Conservation (phyloP, 495 filamentous ascomycete species). For the Cudoniella acicularis region DNA sequence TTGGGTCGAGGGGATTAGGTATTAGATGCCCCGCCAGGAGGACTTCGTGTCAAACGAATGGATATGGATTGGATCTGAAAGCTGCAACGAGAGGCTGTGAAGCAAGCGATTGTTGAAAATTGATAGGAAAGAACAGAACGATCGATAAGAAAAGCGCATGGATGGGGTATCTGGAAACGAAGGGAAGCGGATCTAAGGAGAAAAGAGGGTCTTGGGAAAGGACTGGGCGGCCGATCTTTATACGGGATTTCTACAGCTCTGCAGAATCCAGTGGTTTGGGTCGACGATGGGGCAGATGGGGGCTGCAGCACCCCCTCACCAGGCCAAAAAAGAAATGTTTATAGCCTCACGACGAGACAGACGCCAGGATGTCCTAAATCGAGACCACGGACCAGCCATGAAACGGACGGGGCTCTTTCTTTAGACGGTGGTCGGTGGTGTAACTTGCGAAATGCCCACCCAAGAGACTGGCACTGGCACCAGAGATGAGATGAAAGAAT, state of each 20-base stretch:
- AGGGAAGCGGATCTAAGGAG: constrained; percentile 12
- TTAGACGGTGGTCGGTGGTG: constrained; percentile 9
- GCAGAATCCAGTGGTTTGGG: constrained; percentile 3
- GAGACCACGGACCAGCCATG: constrained; percentile 15
- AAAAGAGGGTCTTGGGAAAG: constrained; percentile 1
- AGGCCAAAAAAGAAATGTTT: constrained; percentile 15
- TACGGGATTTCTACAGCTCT: constrained; percentile 16
- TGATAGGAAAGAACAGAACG: constrained; percentile 5
- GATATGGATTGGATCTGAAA: constrained; percentile 4
- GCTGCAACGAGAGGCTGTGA: constrained; percentile 12
- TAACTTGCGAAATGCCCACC: background rate
- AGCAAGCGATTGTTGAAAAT: no score
- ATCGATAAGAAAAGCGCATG: constrained; percentile 15
- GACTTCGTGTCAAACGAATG: constrained; percentile 21
- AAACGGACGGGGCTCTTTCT: constrained; percentile 16
- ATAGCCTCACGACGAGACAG: constrained; percentile 19
- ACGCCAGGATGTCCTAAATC: constrained; percentile 20
- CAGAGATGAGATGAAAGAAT: constrained; percentile 8
- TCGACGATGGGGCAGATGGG: background rate
- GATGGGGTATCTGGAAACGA: constrained; percentile 15
- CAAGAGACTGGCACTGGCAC: background rate
- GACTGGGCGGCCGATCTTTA: constrained; percentile 20
- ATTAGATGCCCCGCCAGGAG: constrained; percentile 25
- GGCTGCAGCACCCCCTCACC: background rate
- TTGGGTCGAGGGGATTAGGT: background rate